Base-by-base conservation (phyloP, 495 filamentous ascomycete genomes). In the Penicillium egyptiacum region DNA sequence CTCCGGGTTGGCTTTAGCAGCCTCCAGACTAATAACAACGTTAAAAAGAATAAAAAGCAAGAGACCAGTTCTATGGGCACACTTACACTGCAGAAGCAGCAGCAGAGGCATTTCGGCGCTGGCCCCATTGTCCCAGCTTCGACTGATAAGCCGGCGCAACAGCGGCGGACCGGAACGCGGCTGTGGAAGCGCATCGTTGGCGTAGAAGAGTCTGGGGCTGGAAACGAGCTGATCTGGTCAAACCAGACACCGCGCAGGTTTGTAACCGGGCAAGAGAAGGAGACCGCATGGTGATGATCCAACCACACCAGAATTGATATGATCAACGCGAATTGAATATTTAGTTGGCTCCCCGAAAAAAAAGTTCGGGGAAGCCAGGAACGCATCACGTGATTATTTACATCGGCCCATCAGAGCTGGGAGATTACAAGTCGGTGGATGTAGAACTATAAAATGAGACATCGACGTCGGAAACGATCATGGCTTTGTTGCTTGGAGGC, bases 1-100 rank as follows among this genome's bases (percentile, higher is more conserved):
- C 16, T 81, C 75, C 23, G 86, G 85, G 52, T 81, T 79, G 17
- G 78, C 78, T n/a, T 77, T 74, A 14, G 86, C 86, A 69, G 86
- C 77, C 66, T 89, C 85, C 51, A 86, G 70, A 47, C 76, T 78
- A 64, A 45, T 25, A n/a, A 61, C n/a, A 44, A 53, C 25, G 53
- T 54, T 47, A 56, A 22, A 37, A 35, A 56, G 35, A 50, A 47
- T 42, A 35, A 2, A 59, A 20, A 9, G 46, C 41, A 8, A 19
- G 1, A 42, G 49, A 30, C 3, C 6, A 12, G 10, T 25, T 9
- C 8, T 14, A 46, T 47, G 7, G 22, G 33, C 2, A 31, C 16
- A 69, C 75, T 63, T 63, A 79, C 75, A 77, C 73, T 23, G 74
- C 75, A 56, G 72, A 63, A 0, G 75, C 75, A 58, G 69, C 59